phyloP scores from a whole-genome alignment of 768 basidiomycete genomes.

The Rossbeevera mucosa region DNA sequence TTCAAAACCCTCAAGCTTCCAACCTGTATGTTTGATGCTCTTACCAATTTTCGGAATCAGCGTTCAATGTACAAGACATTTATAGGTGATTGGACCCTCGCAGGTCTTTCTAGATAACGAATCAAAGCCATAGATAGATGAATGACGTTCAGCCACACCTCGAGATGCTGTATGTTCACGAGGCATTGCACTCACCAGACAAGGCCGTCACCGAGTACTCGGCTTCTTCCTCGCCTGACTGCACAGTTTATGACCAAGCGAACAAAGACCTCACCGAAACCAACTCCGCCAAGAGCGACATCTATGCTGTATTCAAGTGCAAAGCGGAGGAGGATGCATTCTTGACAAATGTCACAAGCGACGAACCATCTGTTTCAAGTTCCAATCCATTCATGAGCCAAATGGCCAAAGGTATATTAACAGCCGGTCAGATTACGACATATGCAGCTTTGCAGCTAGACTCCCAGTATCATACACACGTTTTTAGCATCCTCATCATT shows the following conservation, averaged over 20 bases:
- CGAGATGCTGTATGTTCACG: background rate
- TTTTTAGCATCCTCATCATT: slow-evolving; percentile 12
- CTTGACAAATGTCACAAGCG: background rate
- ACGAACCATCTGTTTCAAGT: background rate
- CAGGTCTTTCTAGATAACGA: background rate
- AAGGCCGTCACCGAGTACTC: background rate
- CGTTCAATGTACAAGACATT: background rate
- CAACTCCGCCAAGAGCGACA: background rate
- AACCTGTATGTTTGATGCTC: background rate
- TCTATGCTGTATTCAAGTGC: background rate
- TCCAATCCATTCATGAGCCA: background rate
- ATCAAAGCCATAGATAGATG: background rate
- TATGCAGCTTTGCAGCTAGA: slow-evolving; percentile 16
- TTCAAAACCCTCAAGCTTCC: background rate
- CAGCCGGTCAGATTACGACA: slow-evolving; percentile 13
- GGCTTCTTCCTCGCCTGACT: background rate
- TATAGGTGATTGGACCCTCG: background rate
- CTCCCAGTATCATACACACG: slow-evolving; percentile 14
- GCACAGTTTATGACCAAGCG: background rate
- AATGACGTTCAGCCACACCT: background rate
- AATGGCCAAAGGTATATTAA: background rate
- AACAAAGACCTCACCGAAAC: background rate
- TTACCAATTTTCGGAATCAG: background rate
- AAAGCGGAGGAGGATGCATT: background rate
- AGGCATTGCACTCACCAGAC: background rate